Evolutionary conservation across 345 rosid species (phyloP).

Genomic region (Theobroma cacao): DNA sequence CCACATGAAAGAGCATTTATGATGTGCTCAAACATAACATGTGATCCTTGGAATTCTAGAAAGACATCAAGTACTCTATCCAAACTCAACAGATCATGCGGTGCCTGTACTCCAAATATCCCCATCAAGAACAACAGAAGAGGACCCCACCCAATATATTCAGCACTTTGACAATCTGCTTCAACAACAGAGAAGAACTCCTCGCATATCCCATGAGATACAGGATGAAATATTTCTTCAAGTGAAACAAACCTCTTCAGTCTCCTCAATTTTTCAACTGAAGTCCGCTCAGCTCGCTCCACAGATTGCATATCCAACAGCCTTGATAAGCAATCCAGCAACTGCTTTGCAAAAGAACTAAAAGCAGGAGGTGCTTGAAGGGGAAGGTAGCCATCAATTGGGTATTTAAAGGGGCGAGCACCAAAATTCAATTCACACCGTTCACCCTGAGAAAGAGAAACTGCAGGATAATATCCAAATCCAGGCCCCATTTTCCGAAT

Average conservation of each 20-base stretch:
- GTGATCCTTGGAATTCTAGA: slow-evolving; percentile 60
- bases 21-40: slow-evolving; percentile 54
- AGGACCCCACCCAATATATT: slow-evolving; percentile 77
- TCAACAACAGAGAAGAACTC: slow-evolving; percentile 63
- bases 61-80: slow-evolving; percentile 68
- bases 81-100: slow-evolving; percentile 69
- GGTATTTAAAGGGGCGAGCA: slow-evolving; percentile 72
- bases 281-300: slow-evolving; percentile 56
- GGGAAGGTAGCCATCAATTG: slow-evolving; percentile 61
- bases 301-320: slow-evolving; percentile 46
- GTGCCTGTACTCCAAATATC: slow-evolving; percentile 62
- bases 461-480: slow-evolving; percentile 85
- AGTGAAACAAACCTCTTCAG: slow-evolving; percentile 70
- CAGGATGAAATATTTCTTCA: slow-evolving; percentile 73
- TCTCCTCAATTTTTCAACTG: slow-evolving; percentile 69
- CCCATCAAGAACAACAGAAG: slow-evolving; percentile 79
- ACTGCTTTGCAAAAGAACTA: slow-evolving; percentile 40
- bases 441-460: slow-evolving; percentile 93
- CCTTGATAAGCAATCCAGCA: slow-evolving; percentile 75
- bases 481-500: slow-evolving; percentile 80
- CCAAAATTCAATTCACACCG: slow-evolving; percentile 88
- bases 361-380: slow-evolving; percentile 62
- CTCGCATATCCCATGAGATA: slow-evolving; percentile 65
- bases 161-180: slow-evolving; percentile 48
- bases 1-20: slow-evolving; percentile 70